Evolutionary conservation across 2,329 filamentous ascomycete species (phyloP).

Genomic region (Aspergillus sp.): DNA sequence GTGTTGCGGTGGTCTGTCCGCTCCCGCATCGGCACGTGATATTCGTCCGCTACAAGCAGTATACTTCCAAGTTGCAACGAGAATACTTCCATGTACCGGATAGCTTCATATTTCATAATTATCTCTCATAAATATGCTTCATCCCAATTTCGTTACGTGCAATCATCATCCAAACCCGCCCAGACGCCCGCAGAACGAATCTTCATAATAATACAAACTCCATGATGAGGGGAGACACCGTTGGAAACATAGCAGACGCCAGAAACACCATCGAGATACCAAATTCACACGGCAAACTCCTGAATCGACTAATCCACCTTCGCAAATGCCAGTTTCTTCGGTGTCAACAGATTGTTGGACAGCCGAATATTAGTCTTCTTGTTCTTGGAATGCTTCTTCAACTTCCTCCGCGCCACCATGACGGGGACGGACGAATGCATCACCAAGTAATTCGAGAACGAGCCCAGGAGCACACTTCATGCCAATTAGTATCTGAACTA

Average conservation of each 20-base stretch:
- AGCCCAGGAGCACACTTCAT: constrained; percentile 81
- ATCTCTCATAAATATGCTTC: not conserved
- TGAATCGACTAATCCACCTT: constrained; percentile 63
- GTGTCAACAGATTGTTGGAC: constrained; percentile 77
- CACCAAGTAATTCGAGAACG: constrained; percentile 95
- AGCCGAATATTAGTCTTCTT: constrained; percentile 69
- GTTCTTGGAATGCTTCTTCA: constrained; percentile 83
- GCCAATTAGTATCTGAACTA: not conserved
- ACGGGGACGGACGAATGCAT: constrained; percentile 96
- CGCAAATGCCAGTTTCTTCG: constrained; percentile 66
- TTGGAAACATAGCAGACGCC: not conserved
- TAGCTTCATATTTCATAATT: not conserved
- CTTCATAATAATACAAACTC: not conserved
- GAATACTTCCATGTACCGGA: not conserved
- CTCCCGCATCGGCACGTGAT: constrained; percentile 8
- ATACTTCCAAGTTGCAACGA: not conserved
- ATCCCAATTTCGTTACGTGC: not conserved
- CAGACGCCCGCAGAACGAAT: not conserved
- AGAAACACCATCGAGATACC: not conserved
- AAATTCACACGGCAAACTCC: not conserved
- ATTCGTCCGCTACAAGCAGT: not conserved
- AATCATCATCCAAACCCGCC: not conserved
- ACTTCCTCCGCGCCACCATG: constrained; percentile 91
- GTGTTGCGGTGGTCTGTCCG: not conserved
- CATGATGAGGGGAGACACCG: not conserved